Percentiles rank a stretch among this genome's conserved stretches.
phyloP scores from a whole-genome alignment of 164 flowering plant species.

The Warburgia ugandensis region DNA sequence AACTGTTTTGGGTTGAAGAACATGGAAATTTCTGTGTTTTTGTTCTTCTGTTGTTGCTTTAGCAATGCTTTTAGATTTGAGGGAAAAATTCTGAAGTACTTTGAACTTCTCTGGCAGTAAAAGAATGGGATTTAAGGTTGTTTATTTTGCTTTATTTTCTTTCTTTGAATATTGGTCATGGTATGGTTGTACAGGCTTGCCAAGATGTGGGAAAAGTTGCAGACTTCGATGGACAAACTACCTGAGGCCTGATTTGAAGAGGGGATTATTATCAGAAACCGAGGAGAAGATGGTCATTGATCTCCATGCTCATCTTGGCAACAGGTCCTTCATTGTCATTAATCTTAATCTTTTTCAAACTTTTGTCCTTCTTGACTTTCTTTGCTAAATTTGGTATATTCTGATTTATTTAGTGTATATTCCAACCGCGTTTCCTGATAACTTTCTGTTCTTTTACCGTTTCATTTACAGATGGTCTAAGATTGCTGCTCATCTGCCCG shows the following conservation, averaged over 20 bases:
- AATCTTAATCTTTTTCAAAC: too few species aligned
- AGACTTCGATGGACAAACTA: conserved; percentile 74
- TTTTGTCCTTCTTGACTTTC: neutral
- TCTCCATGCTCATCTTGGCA: conserved; percentile 63
- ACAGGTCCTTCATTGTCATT: too few species aligned
- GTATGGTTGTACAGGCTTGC: conserved; percentile 33
- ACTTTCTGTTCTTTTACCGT: neutral
- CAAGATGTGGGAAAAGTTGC: conserved; percentile 70
- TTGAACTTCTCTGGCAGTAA: neutral
- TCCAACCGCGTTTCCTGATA: neutral
- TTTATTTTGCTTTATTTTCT: neutral
- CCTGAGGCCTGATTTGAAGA: conserved; percentile 63
- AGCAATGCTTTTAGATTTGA: neutral
- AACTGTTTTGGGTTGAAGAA: too few species aligned
- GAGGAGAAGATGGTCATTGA: conserved; percentile 70
- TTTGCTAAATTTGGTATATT: neutral
- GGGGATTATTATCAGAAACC: conserved; percentile 54
- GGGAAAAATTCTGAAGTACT: neutral
- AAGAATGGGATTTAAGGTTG: neutral
- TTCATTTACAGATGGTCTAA: conserved; percentile 56
- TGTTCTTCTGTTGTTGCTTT: neutral
- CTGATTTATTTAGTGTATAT: neutral
- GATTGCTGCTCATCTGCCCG: conserved; percentile 68
- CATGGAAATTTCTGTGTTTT: too few species aligned
- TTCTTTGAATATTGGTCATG: neutral